Conservation (phyloP, 345 rosid genomes). For the Triadica sebifera region DNA sequence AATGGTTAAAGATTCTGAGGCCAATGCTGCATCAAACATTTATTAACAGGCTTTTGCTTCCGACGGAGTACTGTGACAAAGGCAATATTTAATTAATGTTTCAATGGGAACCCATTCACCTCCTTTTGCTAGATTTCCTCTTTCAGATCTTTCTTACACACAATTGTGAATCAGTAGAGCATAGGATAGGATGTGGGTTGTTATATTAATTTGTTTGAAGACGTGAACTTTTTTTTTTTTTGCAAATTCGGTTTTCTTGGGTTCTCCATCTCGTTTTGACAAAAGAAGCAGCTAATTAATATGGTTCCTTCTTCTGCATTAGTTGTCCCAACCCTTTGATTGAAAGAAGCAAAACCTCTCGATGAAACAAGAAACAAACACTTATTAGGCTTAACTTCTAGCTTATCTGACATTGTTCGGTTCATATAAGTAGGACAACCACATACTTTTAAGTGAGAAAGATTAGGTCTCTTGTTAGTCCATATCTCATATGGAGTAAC, state of each 20-base stretch:
- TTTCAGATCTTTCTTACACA: neutral
- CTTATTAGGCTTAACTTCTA: no score
- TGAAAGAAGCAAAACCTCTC: slow-evolving; percentile 20
- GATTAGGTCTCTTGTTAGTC: no score
- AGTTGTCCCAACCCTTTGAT: slow-evolving; percentile 16
- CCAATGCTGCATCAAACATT: neutral
- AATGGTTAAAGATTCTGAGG: slow-evolving; percentile 4
- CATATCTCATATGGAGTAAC: no score
- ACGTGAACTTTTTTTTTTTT: neutral
- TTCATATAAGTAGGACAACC: no score
- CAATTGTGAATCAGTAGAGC: neutral
- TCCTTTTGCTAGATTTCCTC: neutral
- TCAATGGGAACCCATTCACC: slow-evolving; percentile 8
- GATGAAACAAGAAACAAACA: slow-evolving; percentile 49
- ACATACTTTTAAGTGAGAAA: no score
- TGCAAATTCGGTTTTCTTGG: slow-evolving; percentile 9
- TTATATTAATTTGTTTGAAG: neutral
- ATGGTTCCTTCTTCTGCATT: neutral
- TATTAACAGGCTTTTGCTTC: slow-evolving; percentile 10
- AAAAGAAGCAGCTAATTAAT: slow-evolving; percentile 21
- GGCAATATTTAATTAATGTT: neutral
- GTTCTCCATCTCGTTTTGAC: neutral
- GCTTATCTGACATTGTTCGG: no score
- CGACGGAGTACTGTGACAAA: neutral
- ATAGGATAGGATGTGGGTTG: neutral